These are phyloP conservation scores for Verticillium nubilum DNA, from an alignment of 2,329 filamentous ascomycete genomes.

Conservation along the genomic window DNA sequence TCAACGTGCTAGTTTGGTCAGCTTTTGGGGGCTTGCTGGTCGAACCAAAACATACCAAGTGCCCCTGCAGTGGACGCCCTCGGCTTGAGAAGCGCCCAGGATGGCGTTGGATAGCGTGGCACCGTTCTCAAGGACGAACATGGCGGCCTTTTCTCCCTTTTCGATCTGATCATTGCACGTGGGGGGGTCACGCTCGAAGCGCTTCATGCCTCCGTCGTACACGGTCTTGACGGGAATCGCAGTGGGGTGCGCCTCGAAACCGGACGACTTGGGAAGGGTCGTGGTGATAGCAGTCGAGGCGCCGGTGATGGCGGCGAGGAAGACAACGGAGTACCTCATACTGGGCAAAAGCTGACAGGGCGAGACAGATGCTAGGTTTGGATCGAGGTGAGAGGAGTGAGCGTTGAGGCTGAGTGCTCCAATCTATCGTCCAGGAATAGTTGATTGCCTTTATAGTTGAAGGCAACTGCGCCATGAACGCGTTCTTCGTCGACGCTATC, in stretches of 20 bases:
- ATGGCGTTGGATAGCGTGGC: conserved; percentile 39
- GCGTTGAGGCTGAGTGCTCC: no score
- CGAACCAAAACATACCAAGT: conserved; percentile 33
- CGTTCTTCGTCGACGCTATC: no score
- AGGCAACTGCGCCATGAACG: no score
- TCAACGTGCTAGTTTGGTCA: conserved; percentile 8
- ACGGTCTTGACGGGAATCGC: conserved; percentile 30
- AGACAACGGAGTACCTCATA: neutral
- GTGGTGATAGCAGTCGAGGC: conserved; percentile 1
- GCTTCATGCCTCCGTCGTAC: conserved; percentile 43
- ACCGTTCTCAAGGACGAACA: conserved; percentile 33
- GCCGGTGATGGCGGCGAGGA: neutral
- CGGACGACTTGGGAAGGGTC: conserved; percentile 18
- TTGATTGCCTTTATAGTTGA: no score
- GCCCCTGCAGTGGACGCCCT: conserved; percentile 40
- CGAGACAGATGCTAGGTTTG: no score
- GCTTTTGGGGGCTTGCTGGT: neutral
- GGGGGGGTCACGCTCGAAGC: conserved; percentile 33
- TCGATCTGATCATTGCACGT: conserved; percentile 34
- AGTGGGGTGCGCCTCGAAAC: conserved; percentile 28
- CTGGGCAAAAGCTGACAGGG: no score
- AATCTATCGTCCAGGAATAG: no score
- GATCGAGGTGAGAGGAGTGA: no score
- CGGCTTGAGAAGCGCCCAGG: conserved; percentile 36
- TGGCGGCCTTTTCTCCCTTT: conserved; percentile 31